Conservation (phyloP, 106 monocot species). For the Ottelia alismoides region DNA sequence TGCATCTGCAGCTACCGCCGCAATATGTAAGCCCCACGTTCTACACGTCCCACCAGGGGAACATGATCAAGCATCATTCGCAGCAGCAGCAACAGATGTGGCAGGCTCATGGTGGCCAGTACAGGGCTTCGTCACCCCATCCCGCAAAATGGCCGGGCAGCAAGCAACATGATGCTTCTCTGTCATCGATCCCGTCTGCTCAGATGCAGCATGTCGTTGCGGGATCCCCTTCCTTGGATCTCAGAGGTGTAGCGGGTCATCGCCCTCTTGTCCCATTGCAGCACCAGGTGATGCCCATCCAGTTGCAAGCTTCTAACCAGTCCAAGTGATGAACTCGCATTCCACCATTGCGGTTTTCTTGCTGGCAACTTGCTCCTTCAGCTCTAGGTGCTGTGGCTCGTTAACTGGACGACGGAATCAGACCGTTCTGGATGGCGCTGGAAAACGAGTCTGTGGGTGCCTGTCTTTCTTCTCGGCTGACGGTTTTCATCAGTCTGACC, state of each 20-base stretch:
- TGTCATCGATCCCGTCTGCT: background rate
- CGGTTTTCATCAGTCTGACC: too few species aligned
- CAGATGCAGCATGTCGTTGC: background rate
- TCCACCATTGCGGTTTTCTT: too few species aligned
- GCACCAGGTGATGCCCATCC: background rate
- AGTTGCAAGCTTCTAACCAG: background rate
- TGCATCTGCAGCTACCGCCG: conserved; percentile 21
- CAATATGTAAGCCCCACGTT: conserved; percentile 16
- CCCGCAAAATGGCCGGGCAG: conserved; percentile 9
- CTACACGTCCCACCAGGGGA: conserved; percentile 10
- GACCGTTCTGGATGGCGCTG: too few species aligned
- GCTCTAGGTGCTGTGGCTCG: too few species aligned
- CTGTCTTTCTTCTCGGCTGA: too few species aligned
- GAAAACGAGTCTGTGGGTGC: too few species aligned
- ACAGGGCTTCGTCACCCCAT: conserved; percentile 3
- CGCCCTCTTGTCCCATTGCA: background rate
- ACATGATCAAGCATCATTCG: conserved; percentile 5
- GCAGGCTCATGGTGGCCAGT: conserved; percentile 19
- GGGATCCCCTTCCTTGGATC: background rate
- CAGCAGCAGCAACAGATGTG: conserved; percentile 21
- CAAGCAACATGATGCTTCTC: conserved; percentile 3
- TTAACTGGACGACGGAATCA: too few species aligned
- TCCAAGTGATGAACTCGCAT: background rate
- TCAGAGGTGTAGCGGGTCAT: background rate
- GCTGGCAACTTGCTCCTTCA: too few species aligned